Percentiles rank a stretch among this genome's conserved stretches.
phyloP scores from a whole-genome alignment of 148 eudicot species.

The Cornus controversa region DNA sequence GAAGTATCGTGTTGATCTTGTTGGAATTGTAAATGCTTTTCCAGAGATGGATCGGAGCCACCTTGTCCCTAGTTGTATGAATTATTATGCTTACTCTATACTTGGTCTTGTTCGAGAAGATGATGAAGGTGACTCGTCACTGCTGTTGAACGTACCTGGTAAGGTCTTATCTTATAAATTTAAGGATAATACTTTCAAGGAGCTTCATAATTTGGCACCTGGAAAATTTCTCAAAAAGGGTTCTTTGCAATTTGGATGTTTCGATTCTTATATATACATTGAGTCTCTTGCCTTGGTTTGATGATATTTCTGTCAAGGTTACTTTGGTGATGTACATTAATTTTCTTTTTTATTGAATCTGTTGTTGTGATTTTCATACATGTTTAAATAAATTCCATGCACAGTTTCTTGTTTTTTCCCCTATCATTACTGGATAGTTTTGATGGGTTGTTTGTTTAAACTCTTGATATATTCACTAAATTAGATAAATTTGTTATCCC shows the following conservation, averaged over 20 bases:
- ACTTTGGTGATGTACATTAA: neutral
- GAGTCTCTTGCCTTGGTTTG: constrained; percentile 13
- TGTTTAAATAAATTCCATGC: neutral
- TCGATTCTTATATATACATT: neutral
- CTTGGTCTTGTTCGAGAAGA: constrained; percentile 29
- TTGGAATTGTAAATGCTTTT: constrained; percentile 37
- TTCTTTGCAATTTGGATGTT: neutral
- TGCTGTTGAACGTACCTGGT: constrained; percentile 43
- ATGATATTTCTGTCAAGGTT: neutral
- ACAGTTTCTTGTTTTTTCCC: neutral
- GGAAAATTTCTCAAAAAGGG: neutral
- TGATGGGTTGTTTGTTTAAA: no score
- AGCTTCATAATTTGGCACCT: neutral
- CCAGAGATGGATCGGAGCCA: constrained; percentile 41
- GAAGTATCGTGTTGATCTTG: constrained; percentile 42
- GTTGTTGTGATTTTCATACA: neutral
- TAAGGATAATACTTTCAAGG: neutral
- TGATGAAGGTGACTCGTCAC: constrained; percentile 14
- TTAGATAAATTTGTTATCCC: no score
- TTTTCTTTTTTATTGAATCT: neutral
- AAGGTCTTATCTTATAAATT: constrained; percentile 40
- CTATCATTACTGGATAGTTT: neutral
- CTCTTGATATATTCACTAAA: no score
- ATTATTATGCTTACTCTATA: constrained; percentile 42
- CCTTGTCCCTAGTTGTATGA: constrained; percentile 24